Base-by-base conservation (phyloP, 352 stramenopile species). In the Saprolegnia parasitica region DNA sequence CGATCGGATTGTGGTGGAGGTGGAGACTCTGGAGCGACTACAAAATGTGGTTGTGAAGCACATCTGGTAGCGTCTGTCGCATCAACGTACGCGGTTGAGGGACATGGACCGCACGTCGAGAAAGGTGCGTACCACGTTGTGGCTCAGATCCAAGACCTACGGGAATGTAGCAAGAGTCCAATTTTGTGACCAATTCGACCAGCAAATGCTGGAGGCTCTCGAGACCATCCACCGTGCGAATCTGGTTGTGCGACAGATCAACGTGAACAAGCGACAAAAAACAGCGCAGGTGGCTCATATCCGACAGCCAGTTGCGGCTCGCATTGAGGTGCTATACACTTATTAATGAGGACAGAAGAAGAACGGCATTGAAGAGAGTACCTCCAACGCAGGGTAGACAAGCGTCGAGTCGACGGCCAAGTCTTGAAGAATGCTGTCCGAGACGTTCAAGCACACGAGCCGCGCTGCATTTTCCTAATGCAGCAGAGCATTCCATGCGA, bases 41-140 rank as follows among this genome's bases (percentile, higher is more conserved):
- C 9, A 64, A n/a, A 52, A 47, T 26, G 3, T 18, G n/a, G 29
- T 35, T 35, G n/a, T n/a, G n/a, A 35, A 35, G 2, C 29, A 35
- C 29, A 35, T 42, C 26, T 39, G 21, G 24, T 50, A 23, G 18
- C 21, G 20, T 21, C 18, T 24, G 1, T 42, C 23, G 4, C 13
- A 54, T 1, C 10, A 15, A 13, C 15, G 8, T 54, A 66, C 58
- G 11, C 46, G 40, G 24, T 52, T 66, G 40, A 66, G 21, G n/a
- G 58, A 66, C n/a, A 66, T 15, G 6, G 46, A 9, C 11, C 58
- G 58, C 23, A 66, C 26, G 21, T 24, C 26, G 11, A 66, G 21
- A 52, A 66, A 66, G n/a, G 24, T 66, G 21, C 58, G 58, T 24
- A 66, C 16, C 21, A 23, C 58, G 23, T 66, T 66, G 35, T 66